These are phyloP conservation scores for Rickenella mellea DNA, from an alignment of 768 basidiomycete genomes.

Conservation along the genomic window DNA sequence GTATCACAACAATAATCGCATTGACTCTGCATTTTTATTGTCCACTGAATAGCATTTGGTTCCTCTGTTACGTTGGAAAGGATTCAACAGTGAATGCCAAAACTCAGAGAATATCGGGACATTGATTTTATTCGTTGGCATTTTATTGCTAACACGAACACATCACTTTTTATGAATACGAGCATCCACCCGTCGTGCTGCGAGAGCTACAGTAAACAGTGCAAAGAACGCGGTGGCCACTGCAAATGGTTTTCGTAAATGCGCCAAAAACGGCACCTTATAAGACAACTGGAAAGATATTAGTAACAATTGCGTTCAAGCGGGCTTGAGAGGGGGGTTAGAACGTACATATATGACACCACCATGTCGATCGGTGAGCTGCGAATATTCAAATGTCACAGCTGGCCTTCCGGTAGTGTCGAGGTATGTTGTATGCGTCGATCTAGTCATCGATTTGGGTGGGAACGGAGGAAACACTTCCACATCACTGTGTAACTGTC, in stretches of 20 bases:
- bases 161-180: conserved; percentile 32
- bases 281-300: conserved; percentile 65
- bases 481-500: conserved; percentile 49
- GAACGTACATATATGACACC: conserved; percentile 72
- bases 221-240: conserved; percentile 64
- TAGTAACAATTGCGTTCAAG: conserved; percentile 7
- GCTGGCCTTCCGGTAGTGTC: conserved; percentile 85
- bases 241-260: conserved; percentile 77
- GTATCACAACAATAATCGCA: neutral
- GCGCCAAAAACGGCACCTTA: conserved; percentile 69
- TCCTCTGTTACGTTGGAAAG: no score
- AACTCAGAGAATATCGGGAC: no score
- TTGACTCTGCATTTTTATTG: no score
- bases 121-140: no score
- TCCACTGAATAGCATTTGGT: no score
- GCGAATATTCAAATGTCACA: conserved; percentile 60
- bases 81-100: no score
- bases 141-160: no score
- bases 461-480: conserved; percentile 72
- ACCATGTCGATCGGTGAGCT: conserved; percentile 72
- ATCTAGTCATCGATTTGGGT: conserved; percentile 46
- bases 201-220: conserved; percentile 45
- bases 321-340: neutral
- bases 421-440: conserved; percentile 79
- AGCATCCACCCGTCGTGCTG: conserved; percentile 41